Evolutionary conservation across 805 yeast genomes (phyloP).

Genomic region (Saccharomycopsis sp.): DNA sequence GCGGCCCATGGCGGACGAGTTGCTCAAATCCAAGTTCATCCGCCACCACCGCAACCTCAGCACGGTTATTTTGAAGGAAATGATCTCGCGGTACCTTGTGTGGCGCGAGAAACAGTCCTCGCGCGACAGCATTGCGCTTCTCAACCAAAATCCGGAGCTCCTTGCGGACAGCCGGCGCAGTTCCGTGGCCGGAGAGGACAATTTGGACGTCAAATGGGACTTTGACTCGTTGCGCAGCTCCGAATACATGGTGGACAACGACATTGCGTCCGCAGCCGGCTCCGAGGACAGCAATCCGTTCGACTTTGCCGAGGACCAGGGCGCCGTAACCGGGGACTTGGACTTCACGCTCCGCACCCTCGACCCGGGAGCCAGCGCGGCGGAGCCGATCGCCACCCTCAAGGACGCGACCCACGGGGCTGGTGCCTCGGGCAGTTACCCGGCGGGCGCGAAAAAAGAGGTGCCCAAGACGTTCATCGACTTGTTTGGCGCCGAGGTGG

Average conservation of each 20-base stretch:
- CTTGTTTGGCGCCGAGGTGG: conserved; percentile 47
- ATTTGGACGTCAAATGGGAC: conserved; percentile 70
- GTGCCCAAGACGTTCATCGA: conserved; percentile 70
- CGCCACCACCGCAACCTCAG: conserved; percentile 53
- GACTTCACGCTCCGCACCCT: not conserved
- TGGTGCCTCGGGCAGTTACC: conserved; percentile 17
- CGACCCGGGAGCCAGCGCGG: not conserved
- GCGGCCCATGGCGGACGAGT: conserved; percentile 80
- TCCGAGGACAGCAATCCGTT: conserved; percentile 22
- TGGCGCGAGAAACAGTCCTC: conserved; percentile 67
- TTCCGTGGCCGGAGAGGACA: conserved; percentile 21
- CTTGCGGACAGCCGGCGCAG: conserved; percentile 19
- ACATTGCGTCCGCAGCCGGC: conserved; percentile 36
- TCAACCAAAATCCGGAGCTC: conserved; percentile 28
- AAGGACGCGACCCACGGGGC: conserved; percentile 22
- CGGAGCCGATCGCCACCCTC: conserved; percentile 14
- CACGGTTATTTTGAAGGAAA: conserved; percentile 58
- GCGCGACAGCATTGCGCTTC: conserved; percentile 41
- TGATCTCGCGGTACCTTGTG: conserved; percentile 62
- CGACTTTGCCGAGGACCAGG: conserved; percentile 16
- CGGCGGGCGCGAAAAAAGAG: conserved; percentile 32
- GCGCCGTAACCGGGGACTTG: conserved; percentile 8
- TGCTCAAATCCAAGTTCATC: conserved; percentile 68
- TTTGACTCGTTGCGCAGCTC: conserved; percentile 73
- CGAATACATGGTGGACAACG: conserved; percentile 69